These are phyloP conservation scores for Colletotrichum sp. DNA, from an alignment of 2,329 filamentous ascomycete genomes.

Conservation along the genomic window DNA sequence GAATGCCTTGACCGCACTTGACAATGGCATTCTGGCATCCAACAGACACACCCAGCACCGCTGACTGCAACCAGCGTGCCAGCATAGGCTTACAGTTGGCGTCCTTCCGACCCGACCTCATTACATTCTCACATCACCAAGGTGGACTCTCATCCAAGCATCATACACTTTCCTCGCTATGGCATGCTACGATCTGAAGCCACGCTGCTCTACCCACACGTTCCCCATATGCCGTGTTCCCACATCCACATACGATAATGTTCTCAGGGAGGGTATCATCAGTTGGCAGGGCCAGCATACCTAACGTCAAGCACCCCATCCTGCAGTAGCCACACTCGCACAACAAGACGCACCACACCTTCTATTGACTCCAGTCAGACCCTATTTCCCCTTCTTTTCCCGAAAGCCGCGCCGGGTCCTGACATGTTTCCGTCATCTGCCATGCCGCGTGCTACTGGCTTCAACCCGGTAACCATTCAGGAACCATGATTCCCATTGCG, in stretches of 20 bases:
- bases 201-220: neutral
- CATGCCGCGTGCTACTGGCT: neutral
- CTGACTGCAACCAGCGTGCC: neutral
- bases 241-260: neutral
- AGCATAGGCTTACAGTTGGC: neutral
- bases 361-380: neutral
- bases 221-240: neutral
- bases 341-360: constrained; percentile 3
- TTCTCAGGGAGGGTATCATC: neutral
- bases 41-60: neutral
- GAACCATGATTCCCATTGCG: neutral
- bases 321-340: constrained; percentile 3
- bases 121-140: neutral
- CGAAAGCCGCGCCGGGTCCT: neutral
- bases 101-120: neutral
- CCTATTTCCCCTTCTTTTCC: neutral
- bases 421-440: neutral
- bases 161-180: neutral
- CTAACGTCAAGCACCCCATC: neutral
- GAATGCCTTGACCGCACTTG: neutral
- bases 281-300: neutral
- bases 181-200: constrained; percentile 4
- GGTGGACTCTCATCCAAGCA: constrained; percentile 3
- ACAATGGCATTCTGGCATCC: neutral
- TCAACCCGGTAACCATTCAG: neutral